These are phyloP conservation scores for Cyberlindnera meyerae DNA, from an alignment of 805 yeast species.

Conservation along the genomic window DNA sequence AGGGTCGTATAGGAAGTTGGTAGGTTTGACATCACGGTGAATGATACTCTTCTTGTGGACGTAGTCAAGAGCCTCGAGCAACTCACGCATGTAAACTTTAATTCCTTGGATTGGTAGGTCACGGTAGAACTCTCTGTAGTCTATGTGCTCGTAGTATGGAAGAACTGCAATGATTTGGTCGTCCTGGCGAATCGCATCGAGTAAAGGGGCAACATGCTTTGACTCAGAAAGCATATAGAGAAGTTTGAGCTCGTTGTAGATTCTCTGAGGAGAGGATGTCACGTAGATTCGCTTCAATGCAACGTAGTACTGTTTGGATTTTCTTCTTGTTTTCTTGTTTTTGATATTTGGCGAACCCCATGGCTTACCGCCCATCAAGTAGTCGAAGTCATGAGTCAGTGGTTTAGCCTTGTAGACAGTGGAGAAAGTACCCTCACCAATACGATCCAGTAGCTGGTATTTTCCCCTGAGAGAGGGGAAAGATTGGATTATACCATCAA, in stretches of 20 bases:
- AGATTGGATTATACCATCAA: constrained; percentile 46
- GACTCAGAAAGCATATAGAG: constrained; percentile 66
- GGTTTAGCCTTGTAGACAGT: constrained; percentile 74
- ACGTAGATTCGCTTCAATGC: constrained; percentile 93
- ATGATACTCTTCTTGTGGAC: constrained; percentile 66
- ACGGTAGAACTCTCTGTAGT: constrained; percentile 81
- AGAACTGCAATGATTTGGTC: constrained; percentile 93
- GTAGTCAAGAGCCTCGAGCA: constrained; percentile 65
- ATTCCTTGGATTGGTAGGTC: constrained; percentile 77
- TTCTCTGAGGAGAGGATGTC: constrained; percentile 90
- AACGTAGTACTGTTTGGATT: constrained; percentile 38
- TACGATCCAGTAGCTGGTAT: constrained; percentile 33
- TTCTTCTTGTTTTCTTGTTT: constrained; percentile 23
- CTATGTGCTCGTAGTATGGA: constrained; percentile 88
- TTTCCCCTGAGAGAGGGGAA: constrained; percentile 44
- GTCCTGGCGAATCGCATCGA: constrained; percentile 80
- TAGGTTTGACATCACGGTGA: constrained; percentile 79
- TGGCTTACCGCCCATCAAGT: constrained; percentile 30
- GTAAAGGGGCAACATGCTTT: constrained; percentile 76
- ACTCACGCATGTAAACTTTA: constrained; percentile 71
- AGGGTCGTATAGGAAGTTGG: constrained; percentile 56
- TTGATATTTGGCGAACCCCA: constrained; percentile 29
- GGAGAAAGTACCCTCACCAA: constrained; percentile 91
- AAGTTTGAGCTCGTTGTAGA: constrained; percentile 79
- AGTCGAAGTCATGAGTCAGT: constrained; percentile 28